Conservation (phyloP, 2,329 filamentous ascomycete genomes). For the Lecanosticta acicola region DNA sequence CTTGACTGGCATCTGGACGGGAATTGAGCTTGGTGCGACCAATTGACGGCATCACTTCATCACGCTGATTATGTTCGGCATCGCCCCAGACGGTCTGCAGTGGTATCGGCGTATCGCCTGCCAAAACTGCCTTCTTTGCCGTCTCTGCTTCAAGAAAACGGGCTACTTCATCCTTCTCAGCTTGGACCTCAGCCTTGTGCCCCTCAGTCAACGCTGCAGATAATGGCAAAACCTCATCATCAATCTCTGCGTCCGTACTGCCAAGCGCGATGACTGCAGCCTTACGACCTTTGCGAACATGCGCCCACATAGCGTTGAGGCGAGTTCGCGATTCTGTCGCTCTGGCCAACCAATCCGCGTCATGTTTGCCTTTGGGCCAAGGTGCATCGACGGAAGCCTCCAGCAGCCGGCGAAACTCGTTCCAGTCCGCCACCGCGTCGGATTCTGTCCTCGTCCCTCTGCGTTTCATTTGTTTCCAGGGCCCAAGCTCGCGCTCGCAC, state of each 20-base stretch:
- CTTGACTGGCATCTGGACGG: too few species aligned
- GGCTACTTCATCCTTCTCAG: background rate
- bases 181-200: background rate
- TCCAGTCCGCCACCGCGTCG: background rate
- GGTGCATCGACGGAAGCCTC: background rate
- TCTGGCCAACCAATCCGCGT: background rate
- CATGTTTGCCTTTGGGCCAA: constrained; percentile 4
- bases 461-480: background rate
- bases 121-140: background rate
- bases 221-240: background rate
- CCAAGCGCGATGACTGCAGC: background rate
- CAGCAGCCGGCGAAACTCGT: background rate
- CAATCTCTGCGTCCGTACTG: background rate
- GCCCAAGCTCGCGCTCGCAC: too few species aligned
- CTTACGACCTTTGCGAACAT: background rate
- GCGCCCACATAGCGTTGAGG: background rate
- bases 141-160: background rate
- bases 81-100: constrained; percentile 1
- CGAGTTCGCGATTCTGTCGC: background rate
- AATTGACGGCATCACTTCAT: too few species aligned
- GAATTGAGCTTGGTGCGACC: too few species aligned
- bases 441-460: too few species aligned
- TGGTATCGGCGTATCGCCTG: background rate
- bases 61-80: too few species aligned
- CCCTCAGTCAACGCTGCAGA: background rate